A percentile compares a stretch with the other conserved stretches of the same genome.
phyloP scores from a whole-genome alignment of 2,329 filamentous ascomycete species.

The Fusarium floridanum region DNA sequence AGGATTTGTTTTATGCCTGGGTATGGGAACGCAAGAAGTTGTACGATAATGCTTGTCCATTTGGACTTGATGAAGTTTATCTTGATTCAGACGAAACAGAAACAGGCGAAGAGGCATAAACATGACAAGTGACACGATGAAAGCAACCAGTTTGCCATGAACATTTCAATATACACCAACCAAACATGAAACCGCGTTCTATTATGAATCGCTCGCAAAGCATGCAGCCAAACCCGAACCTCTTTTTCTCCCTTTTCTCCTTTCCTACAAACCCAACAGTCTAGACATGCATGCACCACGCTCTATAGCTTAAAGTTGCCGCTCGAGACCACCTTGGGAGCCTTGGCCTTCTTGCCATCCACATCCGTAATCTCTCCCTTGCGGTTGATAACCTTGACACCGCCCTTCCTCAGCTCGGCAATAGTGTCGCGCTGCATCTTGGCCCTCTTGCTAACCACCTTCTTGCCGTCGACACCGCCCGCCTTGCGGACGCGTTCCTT shows the following conservation, averaged over 20 bases:
- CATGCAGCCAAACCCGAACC: constrained; percentile 28
- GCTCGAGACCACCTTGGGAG: constrained; percentile 63
- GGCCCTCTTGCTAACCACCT: constrained; percentile 69
- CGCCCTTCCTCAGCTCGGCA: constrained; percentile 82
- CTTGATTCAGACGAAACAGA: neutral
- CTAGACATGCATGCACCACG: neutral
- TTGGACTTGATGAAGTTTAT: neutral
- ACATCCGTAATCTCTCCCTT: constrained; percentile 89
- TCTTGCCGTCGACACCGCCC: constrained; percentile 61
- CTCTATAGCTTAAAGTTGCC: constrained; percentile 72
- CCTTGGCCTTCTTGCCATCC: constrained; percentile 80
- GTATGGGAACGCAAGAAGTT: neutral
- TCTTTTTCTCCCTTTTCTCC: constrained; percentile 12
- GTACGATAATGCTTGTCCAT: neutral
- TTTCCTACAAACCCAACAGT: neutral
- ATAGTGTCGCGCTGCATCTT: constrained; percentile 64
- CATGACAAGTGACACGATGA: neutral
- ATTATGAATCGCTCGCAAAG: constrained; percentile 41
- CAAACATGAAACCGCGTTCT: constrained; percentile 37
- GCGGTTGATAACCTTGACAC: constrained; percentile 91
- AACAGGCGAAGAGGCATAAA: neutral
- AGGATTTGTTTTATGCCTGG: constrained; percentile 1
- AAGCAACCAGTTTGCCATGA: neutral
- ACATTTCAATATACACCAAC: constrained; percentile 27
- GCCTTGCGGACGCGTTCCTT: constrained; percentile 87